phyloP scores from a whole-genome alignment of 495 filamentous ascomycete species.

The Choiromyces venosus region DNA sequence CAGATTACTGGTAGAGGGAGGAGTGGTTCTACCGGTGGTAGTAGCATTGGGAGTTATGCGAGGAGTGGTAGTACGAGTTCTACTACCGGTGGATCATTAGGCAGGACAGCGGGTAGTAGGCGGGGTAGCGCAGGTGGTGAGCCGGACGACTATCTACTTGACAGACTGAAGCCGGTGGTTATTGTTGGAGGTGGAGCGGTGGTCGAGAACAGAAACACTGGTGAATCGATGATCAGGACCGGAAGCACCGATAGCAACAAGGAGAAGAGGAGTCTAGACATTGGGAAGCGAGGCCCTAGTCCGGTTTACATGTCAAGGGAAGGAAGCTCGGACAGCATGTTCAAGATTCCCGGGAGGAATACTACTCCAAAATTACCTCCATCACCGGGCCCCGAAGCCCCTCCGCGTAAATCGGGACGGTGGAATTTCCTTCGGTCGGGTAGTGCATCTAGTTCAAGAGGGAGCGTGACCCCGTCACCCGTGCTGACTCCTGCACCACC shows the following conservation, averaged over 20 bases:
- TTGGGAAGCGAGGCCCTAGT: slow-evolving; percentile 27
- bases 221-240: slow-evolving; percentile 52
- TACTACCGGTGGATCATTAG: slow-evolving; percentile 31
- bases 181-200: slow-evolving; percentile 72
- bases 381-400: slow-evolving; percentile 22
- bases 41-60: slow-evolving; percentile 43
- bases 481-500: slow-evolving; percentile 31
- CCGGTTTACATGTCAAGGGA: slow-evolving; percentile 36
- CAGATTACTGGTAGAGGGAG: slow-evolving; percentile 53
- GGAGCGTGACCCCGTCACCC: slow-evolving; percentile 2
- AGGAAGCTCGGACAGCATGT: slow-evolving; percentile 29
- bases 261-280: slow-evolving; percentile 31
- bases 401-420: slow-evolving; percentile 25
- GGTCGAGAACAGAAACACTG: slow-evolving; percentile 54
- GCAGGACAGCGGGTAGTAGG: slow-evolving; percentile 48
- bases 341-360: slow-evolving; percentile 24
- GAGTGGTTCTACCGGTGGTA: slow-evolving; percentile 48
- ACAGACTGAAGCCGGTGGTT: slow-evolving; percentile 79
- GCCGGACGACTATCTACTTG: slow-evolving; percentile 62
- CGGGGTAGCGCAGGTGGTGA: slow-evolving; percentile 50
- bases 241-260: slow-evolving; percentile 60
- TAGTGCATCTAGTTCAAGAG: slow-evolving; percentile 22
- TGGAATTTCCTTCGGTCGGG: slow-evolving; percentile 29
- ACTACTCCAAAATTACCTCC: slow-evolving; percentile 28
- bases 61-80: slow-evolving; percentile 46